Conservation (phyloP, 768 basidiomycete species). For the Hypsizygus marmoreus region DNA sequence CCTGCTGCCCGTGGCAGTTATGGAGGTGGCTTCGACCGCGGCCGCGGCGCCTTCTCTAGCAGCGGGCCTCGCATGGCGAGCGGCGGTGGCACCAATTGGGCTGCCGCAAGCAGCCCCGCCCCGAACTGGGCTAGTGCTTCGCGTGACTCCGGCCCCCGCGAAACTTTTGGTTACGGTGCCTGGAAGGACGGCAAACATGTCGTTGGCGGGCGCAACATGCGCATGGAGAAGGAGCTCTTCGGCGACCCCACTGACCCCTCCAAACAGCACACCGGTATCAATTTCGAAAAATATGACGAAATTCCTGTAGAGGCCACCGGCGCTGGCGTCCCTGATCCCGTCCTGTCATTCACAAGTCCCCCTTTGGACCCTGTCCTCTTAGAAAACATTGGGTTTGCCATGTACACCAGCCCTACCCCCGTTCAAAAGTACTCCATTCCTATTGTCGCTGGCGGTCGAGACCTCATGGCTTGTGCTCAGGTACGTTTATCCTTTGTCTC, state of each 20-base stretch:
- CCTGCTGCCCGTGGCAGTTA: conserved; percentile 46
- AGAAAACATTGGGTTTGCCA: conserved; percentile 92
- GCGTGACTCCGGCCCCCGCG: conserved; percentile 48
- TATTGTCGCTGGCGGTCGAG: conserved; percentile 87
- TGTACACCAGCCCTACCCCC: conserved; percentile 94
- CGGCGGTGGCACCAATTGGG: conserved; percentile 49
- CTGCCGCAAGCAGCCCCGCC: conserved; percentile 29
- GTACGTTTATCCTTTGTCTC: conserved; percentile 37
- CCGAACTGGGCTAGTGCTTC: conserved; percentile 36
- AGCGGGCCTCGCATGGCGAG: conserved; percentile 42
- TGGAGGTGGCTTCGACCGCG: conserved; percentile 44
- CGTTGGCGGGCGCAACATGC: conserved; percentile 78
- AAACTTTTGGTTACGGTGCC: conserved; percentile 61
- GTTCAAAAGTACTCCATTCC: conserved; percentile 99
- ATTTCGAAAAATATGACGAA: conserved; percentile 99
- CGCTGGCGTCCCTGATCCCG: conserved; percentile 93
- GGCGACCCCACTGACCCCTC: conserved; percentile 85
- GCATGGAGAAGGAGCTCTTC: conserved; percentile 95
- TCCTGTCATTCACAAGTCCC: conserved; percentile 81
- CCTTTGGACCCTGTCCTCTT: conserved; percentile 92
- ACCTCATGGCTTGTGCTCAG: conserved; percentile 95
- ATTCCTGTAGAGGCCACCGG: conserved; percentile 99
- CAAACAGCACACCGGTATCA: conserved; percentile 96
- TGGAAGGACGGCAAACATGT: conserved; percentile 93
- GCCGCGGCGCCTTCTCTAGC: conserved; percentile 40